These are phyloP conservation scores for Boletus coccyginus DNA, from an alignment of 768 basidiomycete genomes.

Conservation along the genomic window DNA sequence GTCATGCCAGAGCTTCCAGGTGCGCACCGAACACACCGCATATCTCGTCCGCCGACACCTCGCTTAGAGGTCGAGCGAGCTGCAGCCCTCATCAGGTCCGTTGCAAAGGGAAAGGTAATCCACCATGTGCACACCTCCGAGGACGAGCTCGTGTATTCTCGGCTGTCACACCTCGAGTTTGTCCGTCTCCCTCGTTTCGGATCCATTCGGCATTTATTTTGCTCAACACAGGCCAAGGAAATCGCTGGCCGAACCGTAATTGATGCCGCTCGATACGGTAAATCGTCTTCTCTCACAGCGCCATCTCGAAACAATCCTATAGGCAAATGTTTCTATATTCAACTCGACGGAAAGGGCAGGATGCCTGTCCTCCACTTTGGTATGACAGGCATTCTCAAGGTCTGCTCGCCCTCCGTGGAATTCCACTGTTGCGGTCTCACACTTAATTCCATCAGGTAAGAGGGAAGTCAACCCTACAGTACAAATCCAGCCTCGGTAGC, in stretches of 20 bases:
- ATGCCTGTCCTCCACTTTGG: slow-evolving; percentile 77
- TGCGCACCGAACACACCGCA: slow-evolving; percentile 13
- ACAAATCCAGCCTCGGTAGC: slow-evolving; percentile 44
- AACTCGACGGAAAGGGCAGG: slow-evolving; percentile 57
- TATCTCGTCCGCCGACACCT: background rate
- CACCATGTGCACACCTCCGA: slow-evolving; percentile 53
- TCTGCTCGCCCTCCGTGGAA: slow-evolving; percentile 16
- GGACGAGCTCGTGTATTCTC: slow-evolving; percentile 63
- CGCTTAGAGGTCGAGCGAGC: slow-evolving; percentile 68
- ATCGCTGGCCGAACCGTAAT: slow-evolving; percentile 47
- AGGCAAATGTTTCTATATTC: slow-evolving; percentile 70
- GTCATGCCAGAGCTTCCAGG: slow-evolving; percentile 51
- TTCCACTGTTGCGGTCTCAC: background rate
- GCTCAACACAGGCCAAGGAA: slow-evolving; percentile 46
- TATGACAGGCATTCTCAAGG: slow-evolving; percentile 84
- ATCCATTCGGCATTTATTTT: slow-evolving; percentile 8
- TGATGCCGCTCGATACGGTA: slow-evolving; percentile 55
- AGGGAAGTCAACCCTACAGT: slow-evolving; percentile 47
- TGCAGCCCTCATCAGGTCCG: slow-evolving; percentile 47
- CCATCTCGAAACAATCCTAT: background rate
- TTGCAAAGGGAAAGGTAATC: slow-evolving; percentile 55
- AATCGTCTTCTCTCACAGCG: background rate
- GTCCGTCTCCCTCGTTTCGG: slow-evolving; percentile 38
- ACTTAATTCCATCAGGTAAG: slow-evolving; percentile 35
- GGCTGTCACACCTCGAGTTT: slow-evolving; percentile 55